These are phyloP conservation scores for Lycium barbarum DNA, from an alignment of 257 asterid genomes.

Conservation along the genomic window DNA sequence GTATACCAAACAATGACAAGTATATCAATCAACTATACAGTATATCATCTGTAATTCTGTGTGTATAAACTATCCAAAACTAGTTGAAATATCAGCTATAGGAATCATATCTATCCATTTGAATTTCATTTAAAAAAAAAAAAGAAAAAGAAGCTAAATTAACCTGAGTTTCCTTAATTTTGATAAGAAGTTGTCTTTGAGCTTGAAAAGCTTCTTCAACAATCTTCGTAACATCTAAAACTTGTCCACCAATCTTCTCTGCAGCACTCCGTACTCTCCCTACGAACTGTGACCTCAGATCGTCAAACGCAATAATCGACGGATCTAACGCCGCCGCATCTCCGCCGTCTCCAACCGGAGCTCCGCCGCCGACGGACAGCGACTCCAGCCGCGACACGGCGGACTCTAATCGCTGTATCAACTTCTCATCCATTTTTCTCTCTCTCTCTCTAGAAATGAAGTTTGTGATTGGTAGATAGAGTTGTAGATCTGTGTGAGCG, in stretches of 20 bases:
- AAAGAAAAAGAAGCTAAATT: neutral
- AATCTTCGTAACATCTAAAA: conserved; percentile 70
- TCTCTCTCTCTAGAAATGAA: conserved; percentile 12
- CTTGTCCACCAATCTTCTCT: conserved; percentile 89
- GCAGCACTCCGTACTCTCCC: conserved; percentile 66
- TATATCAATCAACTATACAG: neutral
- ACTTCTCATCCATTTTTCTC: conserved; percentile 64
- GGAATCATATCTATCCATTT: neutral
- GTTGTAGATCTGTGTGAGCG: conserved; percentile 43
- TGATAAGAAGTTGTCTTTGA: conserved; percentile 78
- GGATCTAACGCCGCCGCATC: conserved; percentile 78
- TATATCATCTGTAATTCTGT: too few species aligned
- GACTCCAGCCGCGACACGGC: conserved; percentile 89
- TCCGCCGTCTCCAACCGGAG: conserved; percentile 47
- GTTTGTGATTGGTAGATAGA: conserved; percentile 28
- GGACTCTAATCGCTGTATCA: conserved; percentile 83
- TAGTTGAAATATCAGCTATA: neutral
- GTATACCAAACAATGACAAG: neutral
- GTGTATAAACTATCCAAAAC: too few species aligned
- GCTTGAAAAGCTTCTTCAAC: conserved; percentile 71
- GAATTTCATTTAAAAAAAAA: too few species aligned
- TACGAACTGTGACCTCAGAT: conserved; percentile 70
- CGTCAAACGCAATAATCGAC: conserved; percentile 76
- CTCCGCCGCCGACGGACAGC: conserved; percentile 58
- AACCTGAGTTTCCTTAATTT: conserved; percentile 79